Base-by-base conservation (phyloP, 2,329 filamentous ascomycete genomes). In the Botryosphaeria dothidea region DNA sequence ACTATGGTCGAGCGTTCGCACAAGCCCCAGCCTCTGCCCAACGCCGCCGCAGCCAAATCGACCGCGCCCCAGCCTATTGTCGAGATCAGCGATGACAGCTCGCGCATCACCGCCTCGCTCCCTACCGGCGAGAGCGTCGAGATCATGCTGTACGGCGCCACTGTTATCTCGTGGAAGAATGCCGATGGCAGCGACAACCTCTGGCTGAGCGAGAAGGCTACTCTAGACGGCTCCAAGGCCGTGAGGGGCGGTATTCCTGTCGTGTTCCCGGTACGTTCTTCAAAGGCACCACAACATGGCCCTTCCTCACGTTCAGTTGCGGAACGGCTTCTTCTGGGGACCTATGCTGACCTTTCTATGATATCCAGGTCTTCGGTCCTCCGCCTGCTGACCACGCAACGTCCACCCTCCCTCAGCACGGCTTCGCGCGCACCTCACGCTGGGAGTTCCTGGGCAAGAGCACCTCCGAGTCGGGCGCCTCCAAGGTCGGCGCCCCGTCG, bases 371-470 rank as follows among this genome's bases (percentile, higher is more conserved):
- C 75, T 99, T 99, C 75, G 95, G 95, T 31, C 90, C 90, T 45
- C 87, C 90, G 13, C 89, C 91, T 61, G 84, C 89, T 69, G 89
- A 93, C 77, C 87, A 90, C 69, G 85, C 90, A n/a, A 95, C 92
- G 29, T 87, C 87, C 60, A 82, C 86, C 69, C 90, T 99, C 27
- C 90, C 93, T 3, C 93, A 97, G 80, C 95, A 98, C 81, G 95
- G 95, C 70, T 96, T 99, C 79, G 95, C 94, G 43, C 92, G 95
- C 71, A 93, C 87, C 74, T 91, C 90, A 51, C 86, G 86, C 68
- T 99, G 95, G 95, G 93, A 98, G 78, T 97, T 95, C 77, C 85
- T 99, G 60, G 93, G 93, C 74, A 96, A 94, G 80, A 92, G 90
- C 6, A 89, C 86, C n/a, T 87, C 86, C 5, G 90, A 93, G 76